Base-by-base conservation (phyloP, 2,329 filamentous ascomycete species). In the Diaporthe australafricana region DNA sequence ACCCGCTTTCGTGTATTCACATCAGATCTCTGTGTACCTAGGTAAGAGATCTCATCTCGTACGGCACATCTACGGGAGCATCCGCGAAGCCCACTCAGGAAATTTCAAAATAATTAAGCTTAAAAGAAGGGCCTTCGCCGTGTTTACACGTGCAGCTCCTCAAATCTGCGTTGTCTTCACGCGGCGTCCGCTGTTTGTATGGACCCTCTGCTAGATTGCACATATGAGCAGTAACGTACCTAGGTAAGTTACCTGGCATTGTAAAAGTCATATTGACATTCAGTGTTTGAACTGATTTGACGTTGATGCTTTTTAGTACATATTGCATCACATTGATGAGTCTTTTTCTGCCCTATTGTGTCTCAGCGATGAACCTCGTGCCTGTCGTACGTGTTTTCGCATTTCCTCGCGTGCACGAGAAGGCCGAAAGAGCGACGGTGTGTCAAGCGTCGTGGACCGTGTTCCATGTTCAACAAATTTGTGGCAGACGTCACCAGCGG, bases 401-500 rank as follows among this genome's bases (percentile, higher is more conserved):
- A 22, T 35, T 38, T 20, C 5, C n/a, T 65, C 60, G 60, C 60
- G 45, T 12, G 8, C 38, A 25, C 4, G 12, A 5, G 22, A 38
- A 50, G 20, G 60, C 60, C 60, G 60, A 65, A 40, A 65, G 8
- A 25, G 60, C 60, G 60, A 65, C 30, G 22, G 22, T 25, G 42
- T 38, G 30, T 50, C 60, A 38, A 50, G 30, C 30, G 11, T 27
- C 42, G 45, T 65, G 60, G 60, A 12, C n/a, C 60, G n/a, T 1
- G n/a, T 11, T 7, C n/a, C 42, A n/a, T 0, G n/a, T 17, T 27
- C 30, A 25, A 25, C 20, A 50, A 27, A 38, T 25, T 14, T 50
- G 14, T 27, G 27, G 45, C 20, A 65, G 60, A 50, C 60, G 60
- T 65, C 60, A 65, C 45, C n/a, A 25, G 60, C 30, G 60, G 60